These are phyloP conservation scores for Cercospora sp. DNA, from an alignment of 2,329 filamentous ascomycete genomes.

Conservation along the genomic window DNA sequence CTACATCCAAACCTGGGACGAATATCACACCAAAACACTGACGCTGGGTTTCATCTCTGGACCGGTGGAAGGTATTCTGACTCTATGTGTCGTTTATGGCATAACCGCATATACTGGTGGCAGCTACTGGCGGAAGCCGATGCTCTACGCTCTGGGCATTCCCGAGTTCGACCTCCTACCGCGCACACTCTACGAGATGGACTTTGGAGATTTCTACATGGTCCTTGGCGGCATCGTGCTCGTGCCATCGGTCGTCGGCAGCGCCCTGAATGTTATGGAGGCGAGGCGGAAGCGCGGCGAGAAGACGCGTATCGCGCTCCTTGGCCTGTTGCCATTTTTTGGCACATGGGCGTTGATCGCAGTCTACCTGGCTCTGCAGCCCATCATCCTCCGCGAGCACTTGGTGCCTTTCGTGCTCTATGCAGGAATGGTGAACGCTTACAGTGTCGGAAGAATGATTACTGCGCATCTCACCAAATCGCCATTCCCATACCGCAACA, in stretches of 20 bases:
- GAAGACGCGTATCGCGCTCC: conserved; percentile 69
- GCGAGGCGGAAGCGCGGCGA: conserved; percentile 74
- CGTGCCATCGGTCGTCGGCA: conserved; percentile 78
- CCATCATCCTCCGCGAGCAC: conserved; percentile 76
- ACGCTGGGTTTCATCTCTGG: conserved; percentile 90
- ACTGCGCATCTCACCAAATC: conserved; percentile 87
- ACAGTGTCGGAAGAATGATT: conserved; percentile 88
- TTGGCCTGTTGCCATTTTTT: conserved; percentile 81
- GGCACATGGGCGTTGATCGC: conserved; percentile 74
- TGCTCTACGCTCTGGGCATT: conserved; percentile 71
- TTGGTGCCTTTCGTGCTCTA: conserved; percentile 88
- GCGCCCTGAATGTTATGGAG: conserved; percentile 78
- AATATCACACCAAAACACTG: conserved; percentile 91
- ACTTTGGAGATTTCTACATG: conserved; percentile 92
- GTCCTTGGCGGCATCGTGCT: conserved; percentile 79
- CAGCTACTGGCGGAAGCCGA: conserved; percentile 87
- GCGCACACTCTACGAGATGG: conserved; percentile 69
- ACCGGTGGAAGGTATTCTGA: conserved; percentile 90
- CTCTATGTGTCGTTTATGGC: conserved; percentile 76
- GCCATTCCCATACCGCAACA: conserved; percentile 86
- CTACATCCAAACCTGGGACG: conserved; percentile 39
- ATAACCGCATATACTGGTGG: conserved; percentile 82
- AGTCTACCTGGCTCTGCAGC: conserved; percentile 80
- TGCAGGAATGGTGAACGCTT: conserved; percentile 86
- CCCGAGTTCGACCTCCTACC: conserved; percentile 66